A percentile compares a stretch with the other conserved stretches of the same genome.
phyloP scores from a whole-genome alignment of 2,329 filamentous ascomycete genomes.

The Monilinia aucupariae region DNA sequence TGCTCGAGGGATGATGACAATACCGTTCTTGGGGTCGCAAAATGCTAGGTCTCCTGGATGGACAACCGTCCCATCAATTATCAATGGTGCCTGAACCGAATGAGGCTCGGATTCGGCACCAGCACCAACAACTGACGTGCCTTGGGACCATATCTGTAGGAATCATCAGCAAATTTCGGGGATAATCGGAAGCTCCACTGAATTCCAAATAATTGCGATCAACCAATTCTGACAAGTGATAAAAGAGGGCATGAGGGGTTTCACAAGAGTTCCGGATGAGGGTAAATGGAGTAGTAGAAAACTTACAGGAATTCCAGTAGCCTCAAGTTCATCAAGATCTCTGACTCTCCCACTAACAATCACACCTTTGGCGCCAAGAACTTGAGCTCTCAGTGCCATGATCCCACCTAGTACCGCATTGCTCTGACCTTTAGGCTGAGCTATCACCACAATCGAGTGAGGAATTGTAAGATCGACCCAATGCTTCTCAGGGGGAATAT shows the following conservation, averaged over 20 bases:
- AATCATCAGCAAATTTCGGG: slow-evolving; percentile 9
- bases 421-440: slow-evolving; percentile 58
- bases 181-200: neutral
- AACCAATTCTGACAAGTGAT: neutral
- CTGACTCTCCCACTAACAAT: slow-evolving; percentile 64
- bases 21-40: slow-evolving; percentile 63
- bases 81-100: slow-evolving; percentile 44
- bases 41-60: slow-evolving; percentile 62
- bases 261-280: neutral
- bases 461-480: slow-evolving; percentile 61
- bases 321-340: slow-evolving; percentile 57
- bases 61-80: slow-evolving; percentile 41
- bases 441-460: slow-evolving; percentile 59
- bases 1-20: slow-evolving; percentile 60
- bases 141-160: slow-evolving; percentile 49
- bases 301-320: slow-evolving; percentile 52
- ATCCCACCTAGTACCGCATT: slow-evolving; percentile 74
- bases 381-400: slow-evolving; percentile 64
- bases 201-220: neutral
- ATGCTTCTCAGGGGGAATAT: slow-evolving; percentile 55
- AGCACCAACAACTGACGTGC: slow-evolving; percentile 53
- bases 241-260: neutral
- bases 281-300: neutral
- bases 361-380: slow-evolving; percentile 53
- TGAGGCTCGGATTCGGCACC: slow-evolving; percentile 53